Conservation (phyloP, 345 rosid species). For the Raphanus sativus region DNA sequence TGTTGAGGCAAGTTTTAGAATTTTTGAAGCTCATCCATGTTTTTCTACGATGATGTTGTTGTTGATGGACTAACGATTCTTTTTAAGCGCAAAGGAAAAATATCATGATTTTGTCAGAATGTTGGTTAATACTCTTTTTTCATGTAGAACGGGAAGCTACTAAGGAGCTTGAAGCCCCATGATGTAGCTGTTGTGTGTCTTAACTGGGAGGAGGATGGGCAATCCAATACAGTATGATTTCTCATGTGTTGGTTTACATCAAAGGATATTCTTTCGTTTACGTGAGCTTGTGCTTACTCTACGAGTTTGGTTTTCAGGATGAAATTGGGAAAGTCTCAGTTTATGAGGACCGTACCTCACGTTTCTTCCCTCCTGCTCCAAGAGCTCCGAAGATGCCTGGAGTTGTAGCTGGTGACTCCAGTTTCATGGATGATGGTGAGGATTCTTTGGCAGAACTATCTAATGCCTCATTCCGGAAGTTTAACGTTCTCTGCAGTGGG, state of each 20-base stretch:
- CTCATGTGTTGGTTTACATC: neutral
- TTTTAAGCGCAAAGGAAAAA: neutral
- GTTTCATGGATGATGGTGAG: conserved; percentile 75
- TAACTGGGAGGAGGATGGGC: conserved; percentile 82
- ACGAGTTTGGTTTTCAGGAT: conserved; percentile 45
- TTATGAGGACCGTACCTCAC: conserved; percentile 83
- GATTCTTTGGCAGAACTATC: conserved; percentile 83
- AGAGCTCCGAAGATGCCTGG: conserved; percentile 81
- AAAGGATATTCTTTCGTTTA: neutral
- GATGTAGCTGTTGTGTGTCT: conserved; percentile 74
- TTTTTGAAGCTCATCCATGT: neutral
- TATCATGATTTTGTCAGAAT: neutral
- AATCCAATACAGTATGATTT: conserved; percentile 45
- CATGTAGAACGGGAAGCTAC: conserved; percentile 69
- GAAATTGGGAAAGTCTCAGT: conserved; percentile 41
- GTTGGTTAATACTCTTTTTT: neutral
- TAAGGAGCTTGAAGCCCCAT: conserved; percentile 77
- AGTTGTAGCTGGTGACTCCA: conserved; percentile 75
- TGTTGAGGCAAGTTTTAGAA: conserved; percentile 59
- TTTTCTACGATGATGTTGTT: conserved; percentile 7
- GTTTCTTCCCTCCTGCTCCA: conserved; percentile 91
- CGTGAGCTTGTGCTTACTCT: conserved; percentile 11
- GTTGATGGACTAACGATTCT: neutral
- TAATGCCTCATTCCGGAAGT: conserved; percentile 69
- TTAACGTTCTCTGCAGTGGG: conserved; percentile 86